Percentiles rank a stretch among this genome's conserved stretches.
phyloP scores from a whole-genome alignment of 257 asterid genomes.

The Penstemon newberryi region DNA sequence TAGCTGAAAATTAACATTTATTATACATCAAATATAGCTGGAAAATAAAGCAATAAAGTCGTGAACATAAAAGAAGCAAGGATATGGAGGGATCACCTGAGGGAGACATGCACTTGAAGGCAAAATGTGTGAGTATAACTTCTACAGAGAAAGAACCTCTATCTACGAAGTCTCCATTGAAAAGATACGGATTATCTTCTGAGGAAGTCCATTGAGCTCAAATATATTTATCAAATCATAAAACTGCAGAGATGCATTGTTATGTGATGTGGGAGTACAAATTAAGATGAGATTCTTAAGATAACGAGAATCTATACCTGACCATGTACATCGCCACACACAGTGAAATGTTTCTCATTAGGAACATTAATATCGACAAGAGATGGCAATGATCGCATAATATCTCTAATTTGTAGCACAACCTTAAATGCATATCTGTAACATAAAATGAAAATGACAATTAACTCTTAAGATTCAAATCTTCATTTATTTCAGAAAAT shows the following conservation, averaged over 20 bases:
- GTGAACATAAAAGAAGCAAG: slow-evolving; percentile 37
- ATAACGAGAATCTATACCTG: slow-evolving; percentile 44
- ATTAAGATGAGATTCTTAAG: background rate
- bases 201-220: slow-evolving; percentile 99
- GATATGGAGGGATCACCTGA: slow-evolving; percentile 57
- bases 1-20: slow-evolving; percentile 55
- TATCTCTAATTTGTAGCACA: slow-evolving; percentile 79
- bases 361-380: slow-evolving; percentile 88
- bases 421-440: slow-evolving; percentile 89
- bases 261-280: background rate
- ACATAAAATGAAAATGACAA: slow-evolving; percentile 20
- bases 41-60: slow-evolving; percentile 40
- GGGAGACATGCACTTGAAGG: slow-evolving; percentile 98
- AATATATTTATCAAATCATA: slow-evolving; percentile 89
- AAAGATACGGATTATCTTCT: slow-evolving; percentile 93
- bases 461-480: slow-evolving; percentile 16
- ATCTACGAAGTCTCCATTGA: slow-evolving; percentile 98
- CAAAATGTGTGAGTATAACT: slow-evolving; percentile 89
- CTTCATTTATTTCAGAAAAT: slow-evolving; percentile 8
- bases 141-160: slow-evolving; percentile 96
- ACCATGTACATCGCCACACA: slow-evolving; percentile 98
- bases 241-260: slow-evolving; percentile 53
- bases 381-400: slow-evolving; percentile 83
- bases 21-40: too few species aligned
- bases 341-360: slow-evolving; percentile 85